Base-by-base conservation (phyloP, 805 yeast species). In the Saturnispora galanensis region DNA sequence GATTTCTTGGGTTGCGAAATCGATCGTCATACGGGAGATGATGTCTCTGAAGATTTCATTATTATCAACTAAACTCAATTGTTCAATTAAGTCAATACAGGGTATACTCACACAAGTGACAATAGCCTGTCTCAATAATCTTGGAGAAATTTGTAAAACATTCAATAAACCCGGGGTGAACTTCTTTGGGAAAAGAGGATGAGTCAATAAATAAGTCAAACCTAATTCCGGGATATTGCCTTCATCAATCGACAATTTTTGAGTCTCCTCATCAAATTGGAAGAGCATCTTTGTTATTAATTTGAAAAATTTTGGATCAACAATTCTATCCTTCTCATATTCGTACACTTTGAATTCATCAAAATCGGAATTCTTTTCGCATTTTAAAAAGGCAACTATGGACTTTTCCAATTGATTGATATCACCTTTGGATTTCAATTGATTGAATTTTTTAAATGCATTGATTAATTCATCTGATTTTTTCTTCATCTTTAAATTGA, bases 101-200 rank as follows among this genome's bases (percentile, higher is more conserved):
- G 83, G 71, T 34, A 88, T 63, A 45, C 79, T 78, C 5, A 84
- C 81, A 48, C 93, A 83, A 1, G 93, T 80, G 11, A 81, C 84
- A 41, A 87, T 74, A 1, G 94, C 90, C 60, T 84, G 95, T 63
- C 87, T 77, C 60, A 82, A 71, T 46, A 88, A 69, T 48, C 83
- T 74, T 32, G 86, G 80, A 10, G 72, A 63, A 38, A 71, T 69
- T 28, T 51, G 50, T 26, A 86, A 65, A 34, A 64, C 66, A 12
- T 67, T 56, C 37, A 90, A 63, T 38, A 89, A 59, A 1, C 78
- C 79, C 4, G 65, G 62, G 9, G 85, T 68, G 48, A 70, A 73
- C 15, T 69, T 64, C 12, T 67, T 61, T 9, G 97, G 96, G 63
- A 82, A 88, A 15, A 86, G 65, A 13, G 96, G 96, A 65, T 90